Evolutionary conservation across 352 stramenopile genomes (phyloP).

Genomic region (Globisporangium rhizosaccharum): DNA sequence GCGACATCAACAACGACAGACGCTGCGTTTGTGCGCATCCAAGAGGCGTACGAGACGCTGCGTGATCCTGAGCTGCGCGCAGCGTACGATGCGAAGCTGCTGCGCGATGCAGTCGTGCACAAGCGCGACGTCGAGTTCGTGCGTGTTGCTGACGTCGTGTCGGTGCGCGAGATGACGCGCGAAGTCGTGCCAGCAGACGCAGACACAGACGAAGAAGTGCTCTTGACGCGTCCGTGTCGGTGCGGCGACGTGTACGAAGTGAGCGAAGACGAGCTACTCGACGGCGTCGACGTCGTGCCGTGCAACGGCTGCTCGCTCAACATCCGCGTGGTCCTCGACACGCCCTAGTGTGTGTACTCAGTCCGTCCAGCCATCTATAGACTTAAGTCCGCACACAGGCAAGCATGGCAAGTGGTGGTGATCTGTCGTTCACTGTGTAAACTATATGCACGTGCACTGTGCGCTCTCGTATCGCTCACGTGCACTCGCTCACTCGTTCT

Average conservation of each 20-base stretch:
- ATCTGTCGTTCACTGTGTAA: neutral
- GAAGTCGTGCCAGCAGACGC: constrained; percentile 17
- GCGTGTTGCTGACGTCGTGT: constrained; percentile 66
- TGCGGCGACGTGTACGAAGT: constrained; percentile 77
- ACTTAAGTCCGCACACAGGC: neutral
- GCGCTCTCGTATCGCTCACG: neutral
- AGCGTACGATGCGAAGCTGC: constrained; percentile 51
- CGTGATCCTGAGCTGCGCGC: constrained; percentile 30
- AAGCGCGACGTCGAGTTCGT: constrained; percentile 40
- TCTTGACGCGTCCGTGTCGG: constrained; percentile 58
- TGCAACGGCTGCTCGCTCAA: constrained; percentile 80
- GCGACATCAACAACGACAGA: constrained; percentile 7
- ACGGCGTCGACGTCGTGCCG: constrained; percentile 61
- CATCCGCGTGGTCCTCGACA: constrained; percentile 51
- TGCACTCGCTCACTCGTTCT: neutral
- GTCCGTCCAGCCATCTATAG: neutral
- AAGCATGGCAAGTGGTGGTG: neutral
- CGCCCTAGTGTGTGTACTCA: constrained; percentile 12
- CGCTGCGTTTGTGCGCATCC: constrained; percentile 45
- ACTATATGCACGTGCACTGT: neutral
- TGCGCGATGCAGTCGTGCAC: constrained; percentile 24
- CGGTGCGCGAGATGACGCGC: constrained; percentile 34
- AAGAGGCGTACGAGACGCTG: constrained; percentile 70
- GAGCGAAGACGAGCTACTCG: constrained; percentile 46
- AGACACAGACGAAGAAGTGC: constrained; percentile 34